Evolutionary conservation across 345 rosid species (phyloP), one percentile per base, ranked within the genome.

Genomic region (Eutrema japonicum): DNA sequence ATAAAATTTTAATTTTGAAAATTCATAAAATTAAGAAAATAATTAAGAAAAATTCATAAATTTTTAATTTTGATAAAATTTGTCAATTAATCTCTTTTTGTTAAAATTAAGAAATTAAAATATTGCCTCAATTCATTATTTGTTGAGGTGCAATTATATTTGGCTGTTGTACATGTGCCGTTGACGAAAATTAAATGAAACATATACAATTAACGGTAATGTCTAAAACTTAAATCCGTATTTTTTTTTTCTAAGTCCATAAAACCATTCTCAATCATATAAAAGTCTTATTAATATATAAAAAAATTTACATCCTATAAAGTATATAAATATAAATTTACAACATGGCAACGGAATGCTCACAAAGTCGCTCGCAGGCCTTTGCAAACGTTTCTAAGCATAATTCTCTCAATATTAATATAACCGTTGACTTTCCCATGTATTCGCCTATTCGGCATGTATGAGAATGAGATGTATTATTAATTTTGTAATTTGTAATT

Each of bases 301-400:
- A 8, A 56, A 14, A 26, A 43, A 50, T 13, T 41, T 67, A 51
- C 11, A 59, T 40, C 73, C 33, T 41, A 41, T 50, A 35, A 38
- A 32, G 9, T 41, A 35, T 11, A 50, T 11, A 3, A 38, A 22
- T 56, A 48, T 41, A 27, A 29, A 41, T 11, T 45, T 16, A 62
- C 58, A 62, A 63, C 65, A 76, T 68, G 74, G 65, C 65, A 22
- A 48, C 12, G 62, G 50, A 18, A 75, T 69, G 70, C 36, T 69
- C 10, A 76, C 59, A 5, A 29, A 68, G 79, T 76, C 75, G 70
- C 75, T 76, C 29, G 70, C 79, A 76, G 70, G 75, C 70, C 75
- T 69, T 18, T 61, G 41, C 27, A 14, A 75, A 68, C 36, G 64
- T 32, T 61, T 61, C 42, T 16, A 45, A 68, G 49, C 58, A 45